These are phyloP conservation scores for Emericellopsis terricola DNA, from an alignment of 495 filamentous ascomycete species.

Conservation along the genomic window DNA sequence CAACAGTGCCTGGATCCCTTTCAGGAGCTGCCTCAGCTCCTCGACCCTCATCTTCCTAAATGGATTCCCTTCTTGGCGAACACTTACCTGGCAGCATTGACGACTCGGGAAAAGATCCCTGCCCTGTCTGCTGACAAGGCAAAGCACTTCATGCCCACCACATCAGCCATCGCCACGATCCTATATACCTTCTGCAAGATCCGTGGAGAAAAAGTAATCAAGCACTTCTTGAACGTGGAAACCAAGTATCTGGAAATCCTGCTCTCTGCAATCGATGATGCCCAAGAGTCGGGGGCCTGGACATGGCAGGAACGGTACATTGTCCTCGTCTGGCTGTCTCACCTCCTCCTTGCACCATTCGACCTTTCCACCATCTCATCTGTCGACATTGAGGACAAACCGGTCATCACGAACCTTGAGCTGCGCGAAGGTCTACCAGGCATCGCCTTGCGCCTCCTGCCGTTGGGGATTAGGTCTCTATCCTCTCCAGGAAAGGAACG, in stretches of 20 bases:
- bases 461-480: constrained; percentile 53
- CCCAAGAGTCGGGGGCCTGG: constrained; percentile 20
- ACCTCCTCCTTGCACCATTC: constrained; percentile 84
- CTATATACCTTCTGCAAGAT: constrained; percentile 91
- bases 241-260: constrained; percentile 65
- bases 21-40: constrained; percentile 86
- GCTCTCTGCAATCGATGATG: constrained; percentile 43
- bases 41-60: constrained; percentile 69
- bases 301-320: constrained; percentile 82
- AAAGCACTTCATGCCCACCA: constrained; percentile 34
- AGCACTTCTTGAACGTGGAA: constrained; percentile 77
- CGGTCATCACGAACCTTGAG: constrained; percentile 18
- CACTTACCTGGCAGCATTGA: constrained; percentile 50
- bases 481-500: constrained; percentile 65
- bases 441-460: constrained; percentile 51
- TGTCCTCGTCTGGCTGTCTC: constrained; percentile 81
- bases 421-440: constrained; percentile 40
- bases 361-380: constrained; percentile 75
- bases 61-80: constrained; percentile 56
- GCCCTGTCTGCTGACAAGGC: constrained; percentile 17
- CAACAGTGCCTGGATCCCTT: constrained; percentile 63
- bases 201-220: constrained; percentile 80
- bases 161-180: constrained; percentile 54
- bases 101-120: constrained; percentile 8
- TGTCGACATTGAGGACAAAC: constrained; percentile 19